A percentile compares a stretch with the other conserved stretches of the same genome.
Conservation (phyloP, 768 basidiomycete genomes). For the Tricholoma furcatifolium region DNA sequence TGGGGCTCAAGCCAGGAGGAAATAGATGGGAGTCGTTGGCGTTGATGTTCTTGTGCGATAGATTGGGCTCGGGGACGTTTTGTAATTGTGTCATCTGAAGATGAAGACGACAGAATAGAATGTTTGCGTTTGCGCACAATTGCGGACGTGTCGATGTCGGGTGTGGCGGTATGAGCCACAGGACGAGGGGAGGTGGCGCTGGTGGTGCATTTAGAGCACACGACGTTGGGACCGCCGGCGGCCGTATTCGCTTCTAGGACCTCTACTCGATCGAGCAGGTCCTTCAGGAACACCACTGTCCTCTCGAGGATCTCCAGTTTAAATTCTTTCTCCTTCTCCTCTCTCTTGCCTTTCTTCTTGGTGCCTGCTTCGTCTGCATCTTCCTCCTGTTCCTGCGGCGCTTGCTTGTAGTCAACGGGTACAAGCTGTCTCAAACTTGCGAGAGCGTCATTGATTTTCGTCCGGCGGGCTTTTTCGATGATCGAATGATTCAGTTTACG, state of each 20-base stretch:
- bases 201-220: conserved; percentile 25
- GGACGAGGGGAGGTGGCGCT: not conserved
- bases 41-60: conserved; percentile 8
- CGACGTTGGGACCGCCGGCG: not conserved
- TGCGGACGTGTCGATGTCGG: conserved; percentile 7
- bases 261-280: conserved; percentile 57
- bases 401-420: conserved; percentile 50
- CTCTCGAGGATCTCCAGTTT: conserved; percentile 88
- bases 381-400: conserved; percentile 20
- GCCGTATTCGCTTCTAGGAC: conserved; percentile 29
- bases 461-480: conserved; percentile 91
- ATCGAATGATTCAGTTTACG: conserved; percentile 92
- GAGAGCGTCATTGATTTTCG: conserved; percentile 94
- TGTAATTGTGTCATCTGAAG: not conserved
- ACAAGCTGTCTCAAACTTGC: conserved; percentile 76
- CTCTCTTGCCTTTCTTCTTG: conserved; percentile 30
- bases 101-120: not conserved
- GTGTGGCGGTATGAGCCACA: conserved; percentile 5
- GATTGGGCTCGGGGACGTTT: conserved; percentile 6
- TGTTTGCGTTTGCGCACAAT: conserved; percentile 1
- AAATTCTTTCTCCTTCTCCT: conserved; percentile 80
- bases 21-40: conserved; percentile 58
- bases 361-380: conserved; percentile 37
- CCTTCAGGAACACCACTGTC: conserved; percentile 77
- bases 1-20: conserved; percentile 56